Evolutionary conservation across 495 filamentous ascomycete species (phyloP).

Genomic region (Penicillium waksmanii): DNA sequence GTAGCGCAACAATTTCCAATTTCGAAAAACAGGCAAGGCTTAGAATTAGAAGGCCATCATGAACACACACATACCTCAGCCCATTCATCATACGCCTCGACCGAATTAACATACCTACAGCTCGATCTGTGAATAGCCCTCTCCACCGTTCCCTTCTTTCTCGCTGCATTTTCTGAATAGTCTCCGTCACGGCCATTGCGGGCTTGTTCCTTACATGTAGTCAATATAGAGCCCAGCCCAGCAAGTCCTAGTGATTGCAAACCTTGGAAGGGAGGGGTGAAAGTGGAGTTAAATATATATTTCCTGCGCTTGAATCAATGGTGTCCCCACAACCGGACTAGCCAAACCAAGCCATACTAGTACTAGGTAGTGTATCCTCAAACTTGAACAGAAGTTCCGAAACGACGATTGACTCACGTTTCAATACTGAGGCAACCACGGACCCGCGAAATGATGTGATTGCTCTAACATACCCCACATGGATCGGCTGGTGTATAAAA

Average conservation of each 20-base stretch:
- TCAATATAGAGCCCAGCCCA: neutral
- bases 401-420: neutral
- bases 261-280: too few relatives aligned
- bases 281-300: neutral
- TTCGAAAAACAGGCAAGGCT: neutral
- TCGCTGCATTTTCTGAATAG: constrained; percentile 30
- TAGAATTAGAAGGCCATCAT: too few relatives aligned
- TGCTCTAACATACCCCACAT: neutral
- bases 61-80: constrained; percentile 32
- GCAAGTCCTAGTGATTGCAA: neutral
- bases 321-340: neutral
- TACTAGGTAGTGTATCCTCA: too few relatives aligned
- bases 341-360: neutral
- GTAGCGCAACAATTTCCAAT: too few relatives aligned
- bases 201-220: neutral
- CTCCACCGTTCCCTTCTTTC: neutral
- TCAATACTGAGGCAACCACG: neutral
- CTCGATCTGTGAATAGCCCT: constrained; percentile 12
- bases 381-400: neutral
- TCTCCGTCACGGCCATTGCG: constrained; percentile 21
- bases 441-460: neutral
- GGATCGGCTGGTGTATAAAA: too few relatives aligned
- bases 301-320: neutral
- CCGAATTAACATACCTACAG: constrained; percentile 44
- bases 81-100: constrained; percentile 50